Base-by-base conservation (phyloP, 1,139 yeast species). In the Lodderomyces orthopsilosis region DNA sequence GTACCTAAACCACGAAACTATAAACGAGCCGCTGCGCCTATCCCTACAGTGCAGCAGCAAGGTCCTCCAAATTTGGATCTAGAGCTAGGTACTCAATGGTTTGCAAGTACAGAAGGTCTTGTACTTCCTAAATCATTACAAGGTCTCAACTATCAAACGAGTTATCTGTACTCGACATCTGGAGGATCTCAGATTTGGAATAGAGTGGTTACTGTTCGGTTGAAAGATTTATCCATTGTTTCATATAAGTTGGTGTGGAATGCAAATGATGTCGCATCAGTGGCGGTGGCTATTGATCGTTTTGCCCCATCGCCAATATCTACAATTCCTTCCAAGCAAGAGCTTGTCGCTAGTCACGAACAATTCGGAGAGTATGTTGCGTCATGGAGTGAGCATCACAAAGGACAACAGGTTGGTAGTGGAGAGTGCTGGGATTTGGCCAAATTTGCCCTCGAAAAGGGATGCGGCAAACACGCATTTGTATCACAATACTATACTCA, bases 341-440 rank as follows among this genome's bases (percentile, higher is more conserved):
- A 74, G 27, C 63, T 83, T 6, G 41, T 65, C 1, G 61, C 57
- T 15, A 74, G 71, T 43, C 71, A 74, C 41, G 58, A 69, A 22
- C 62, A 61, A 36, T 78, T 65, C 54, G 81, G 83, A 2, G 75
- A 72, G 21, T 71, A 77, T 49, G 75, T 84, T 9, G 89, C 87
- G 3, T 61, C 72, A 18, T 84, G 88, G 87, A 70, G 80, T 52
- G 85, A 82, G 52, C 73, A 73, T 34, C 70, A 71, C 37, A 55
- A 65, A 38, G 85, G 85, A 1, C 67, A 69, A 38, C 70, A 69
- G 43, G 85, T 85, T 6, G 88, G 87, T 2, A 63, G 77, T 41
- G 93, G 93, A 8, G 91, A 85, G 56, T 85, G 93, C 61, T 85
- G 91, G 91, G 85, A 86, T 35, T 68, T 85, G 46, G 91, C 89